Evolutionary conservation across 164 flowering plant species (phyloP).

Genomic region (Protea cynaroides): DNA sequence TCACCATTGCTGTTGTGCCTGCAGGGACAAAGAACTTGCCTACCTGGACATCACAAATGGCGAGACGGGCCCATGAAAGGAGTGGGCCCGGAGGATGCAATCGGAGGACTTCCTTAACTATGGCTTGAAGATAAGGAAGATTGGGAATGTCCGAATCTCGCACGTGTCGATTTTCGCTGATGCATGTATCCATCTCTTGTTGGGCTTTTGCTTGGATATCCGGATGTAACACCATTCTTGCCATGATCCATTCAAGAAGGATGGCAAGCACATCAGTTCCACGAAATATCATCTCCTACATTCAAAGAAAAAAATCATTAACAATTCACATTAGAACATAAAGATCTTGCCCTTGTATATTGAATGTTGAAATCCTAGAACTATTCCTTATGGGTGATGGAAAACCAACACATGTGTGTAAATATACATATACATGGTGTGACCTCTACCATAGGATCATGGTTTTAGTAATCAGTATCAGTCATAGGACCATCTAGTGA

Average conservation of each 20-base stretch:
- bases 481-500: too few relatives aligned
- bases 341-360: too few relatives aligned
- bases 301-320: neutral
- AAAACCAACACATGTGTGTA: too few relatives aligned
- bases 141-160: slow-evolving; percentile 52
- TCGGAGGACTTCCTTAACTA: slow-evolving; percentile 70
- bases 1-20: slow-evolving; percentile 88
- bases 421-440: too few relatives aligned
- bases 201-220: slow-evolving; percentile 64
- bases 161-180: slow-evolving; percentile 39
- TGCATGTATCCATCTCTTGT: slow-evolving; percentile 40
- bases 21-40: slow-evolving; percentile 58
- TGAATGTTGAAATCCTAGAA: too few relatives aligned
- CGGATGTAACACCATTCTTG: slow-evolving; percentile 65
- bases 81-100: slow-evolving; percentile 88
- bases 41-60: slow-evolving; percentile 57
- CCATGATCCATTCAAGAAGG: slow-evolving; percentile 75
- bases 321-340: neutral
- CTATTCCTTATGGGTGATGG: too few relatives aligned
- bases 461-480: too few relatives aligned
- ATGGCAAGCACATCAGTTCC: slow-evolving; percentile 79
- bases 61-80: slow-evolving; percentile 85
- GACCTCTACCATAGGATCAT: too few relatives aligned
- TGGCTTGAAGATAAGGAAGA: slow-evolving; percentile 62
- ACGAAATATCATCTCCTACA: slow-evolving; percentile 72